These are phyloP conservation scores for Lolium perenne DNA, from an alignment of 176 grass and related monocot genomes.

Conservation along the genomic window DNA sequence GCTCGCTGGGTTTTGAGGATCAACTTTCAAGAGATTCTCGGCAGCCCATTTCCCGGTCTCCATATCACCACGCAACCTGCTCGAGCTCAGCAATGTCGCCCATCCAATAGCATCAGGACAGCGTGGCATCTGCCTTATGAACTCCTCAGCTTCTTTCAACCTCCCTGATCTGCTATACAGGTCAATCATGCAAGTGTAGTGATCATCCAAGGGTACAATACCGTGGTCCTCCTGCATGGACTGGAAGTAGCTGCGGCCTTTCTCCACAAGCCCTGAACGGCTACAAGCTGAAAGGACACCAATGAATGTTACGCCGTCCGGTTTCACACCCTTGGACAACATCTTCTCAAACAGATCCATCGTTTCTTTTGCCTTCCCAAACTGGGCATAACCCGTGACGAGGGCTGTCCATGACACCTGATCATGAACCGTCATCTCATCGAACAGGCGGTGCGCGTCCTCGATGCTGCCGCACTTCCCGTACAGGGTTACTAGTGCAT, in stretches of 20 bases:
- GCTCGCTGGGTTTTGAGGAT: constrained; percentile 72
- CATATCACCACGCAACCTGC: constrained; percentile 57
- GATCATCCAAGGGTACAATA: constrained; percentile 58
- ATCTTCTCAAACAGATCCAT: constrained; percentile 71
- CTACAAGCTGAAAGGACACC: constrained; percentile 77
- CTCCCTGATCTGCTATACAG: constrained; percentile 73
- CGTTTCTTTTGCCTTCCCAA: constrained; percentile 77
- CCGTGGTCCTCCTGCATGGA: constrained; percentile 64
- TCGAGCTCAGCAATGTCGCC: constrained; percentile 68
- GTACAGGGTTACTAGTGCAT: constrained; percentile 73
- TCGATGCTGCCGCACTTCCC: constrained; percentile 74
- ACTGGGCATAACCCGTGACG: constrained; percentile 69
- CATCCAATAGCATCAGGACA: constrained; percentile 66
- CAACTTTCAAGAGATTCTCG: constrained; percentile 64
- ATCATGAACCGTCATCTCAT: constrained; percentile 52
- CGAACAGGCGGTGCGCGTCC: constrained; percentile 57
- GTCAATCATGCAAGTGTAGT: constrained; percentile 82
- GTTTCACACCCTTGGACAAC: constrained; percentile 56
- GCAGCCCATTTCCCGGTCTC: constrained; percentile 81
- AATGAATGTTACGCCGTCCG: constrained; percentile 73
- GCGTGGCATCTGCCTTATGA: constrained; percentile 70
- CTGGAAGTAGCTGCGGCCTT: constrained; percentile 60
- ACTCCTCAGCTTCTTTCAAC: constrained; percentile 66
- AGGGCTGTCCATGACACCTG: constrained; percentile 75
- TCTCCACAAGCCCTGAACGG: constrained; percentile 65